phyloP scores from a whole-genome alignment of 495 filamentous ascomycete genomes.

The Cenococcum geophilum region DNA sequence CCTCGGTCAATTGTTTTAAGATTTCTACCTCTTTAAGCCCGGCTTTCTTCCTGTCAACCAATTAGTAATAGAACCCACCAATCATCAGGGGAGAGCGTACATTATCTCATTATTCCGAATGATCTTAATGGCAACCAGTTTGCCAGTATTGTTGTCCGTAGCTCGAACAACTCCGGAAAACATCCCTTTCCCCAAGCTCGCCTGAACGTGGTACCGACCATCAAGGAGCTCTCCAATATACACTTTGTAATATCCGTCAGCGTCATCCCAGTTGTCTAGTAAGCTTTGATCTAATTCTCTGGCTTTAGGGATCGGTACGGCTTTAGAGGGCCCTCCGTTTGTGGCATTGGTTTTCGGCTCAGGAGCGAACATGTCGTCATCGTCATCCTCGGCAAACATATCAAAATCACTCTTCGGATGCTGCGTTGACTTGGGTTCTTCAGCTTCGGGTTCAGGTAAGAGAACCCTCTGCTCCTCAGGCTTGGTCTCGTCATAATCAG shows the following conservation, averaged over 20 bases:
- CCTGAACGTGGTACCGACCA: conserved; percentile 77
- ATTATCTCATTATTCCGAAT: conserved; percentile 33
- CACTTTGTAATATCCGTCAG: conserved; percentile 91
- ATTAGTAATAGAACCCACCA: not conserved
- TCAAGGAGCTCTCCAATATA: conserved; percentile 84
- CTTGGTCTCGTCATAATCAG: conserved; percentile 56
- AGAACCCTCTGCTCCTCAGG: conserved; percentile 52
- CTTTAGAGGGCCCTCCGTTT: conserved; percentile 38
- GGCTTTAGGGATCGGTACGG: conserved; percentile 46
- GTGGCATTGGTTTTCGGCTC: conserved; percentile 31
- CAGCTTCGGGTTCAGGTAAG: conserved; percentile 3
- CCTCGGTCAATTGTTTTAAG: conserved; percentile 69
- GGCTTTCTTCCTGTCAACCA: conserved; percentile 46
- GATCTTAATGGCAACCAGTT: conserved; percentile 38
- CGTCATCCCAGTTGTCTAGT: conserved; percentile 89
- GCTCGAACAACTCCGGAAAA: conserved; percentile 94
- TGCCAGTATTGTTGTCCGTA: conserved; percentile 60
- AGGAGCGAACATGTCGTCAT: conserved; percentile 78
- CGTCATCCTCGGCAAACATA: conserved; percentile 92
- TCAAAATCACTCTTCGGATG: conserved; percentile 64
- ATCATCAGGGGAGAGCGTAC: not conserved
- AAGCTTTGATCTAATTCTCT: conserved; percentile 71
- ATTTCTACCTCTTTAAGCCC: conserved; percentile 94
- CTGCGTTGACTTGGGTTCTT: conserved; percentile 36
- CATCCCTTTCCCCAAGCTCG: conserved; percentile 88